Evolutionary conservation across 805 yeast species (phyloP).

Genomic region (Yarrowia sp.): DNA sequence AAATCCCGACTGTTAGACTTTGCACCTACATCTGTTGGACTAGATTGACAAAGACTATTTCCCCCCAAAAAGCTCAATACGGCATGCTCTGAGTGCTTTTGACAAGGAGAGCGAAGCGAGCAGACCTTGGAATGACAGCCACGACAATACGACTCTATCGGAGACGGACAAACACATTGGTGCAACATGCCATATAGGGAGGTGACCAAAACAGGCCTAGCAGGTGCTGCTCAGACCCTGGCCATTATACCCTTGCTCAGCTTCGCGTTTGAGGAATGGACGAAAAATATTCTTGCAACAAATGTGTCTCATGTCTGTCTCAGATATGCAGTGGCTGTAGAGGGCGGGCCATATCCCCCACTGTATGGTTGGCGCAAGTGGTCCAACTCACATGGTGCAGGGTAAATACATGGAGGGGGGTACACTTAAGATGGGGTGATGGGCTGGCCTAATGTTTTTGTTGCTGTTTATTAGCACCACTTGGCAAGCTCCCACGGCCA

Average conservation of each 20-base stretch:
- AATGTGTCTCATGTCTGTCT: constrained; percentile 32
- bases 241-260: constrained; percentile 1
- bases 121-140: constrained; percentile 4
- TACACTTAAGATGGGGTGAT: too few species aligned
- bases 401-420: constrained; percentile 3
- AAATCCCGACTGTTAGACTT: constrained; percentile 17
- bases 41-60: not conserved
- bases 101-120: not conserved
- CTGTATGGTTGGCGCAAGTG: constrained; percentile 23
- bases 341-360: constrained; percentile 3
- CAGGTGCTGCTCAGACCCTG: constrained; percentile 1
- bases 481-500: not conserved
- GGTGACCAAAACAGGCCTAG: not conserved
- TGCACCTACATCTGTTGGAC: constrained; percentile 27
- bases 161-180: not conserved
- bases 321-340: constrained; percentile 35
- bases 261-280: constrained; percentile 7
- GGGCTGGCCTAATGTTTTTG: not conserved
- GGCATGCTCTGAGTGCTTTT: not conserved
- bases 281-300: constrained; percentile 29
- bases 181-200: too few species aligned
- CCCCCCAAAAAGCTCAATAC: constrained; percentile 12
- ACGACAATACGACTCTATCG: constrained; percentile 3
- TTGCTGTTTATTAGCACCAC: not conserved
- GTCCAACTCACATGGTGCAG: constrained; percentile 13